These are phyloP conservation scores for Suhomyces panamericanus DNA, from an alignment of 1,139 yeast species.

Conservation along the genomic window DNA sequence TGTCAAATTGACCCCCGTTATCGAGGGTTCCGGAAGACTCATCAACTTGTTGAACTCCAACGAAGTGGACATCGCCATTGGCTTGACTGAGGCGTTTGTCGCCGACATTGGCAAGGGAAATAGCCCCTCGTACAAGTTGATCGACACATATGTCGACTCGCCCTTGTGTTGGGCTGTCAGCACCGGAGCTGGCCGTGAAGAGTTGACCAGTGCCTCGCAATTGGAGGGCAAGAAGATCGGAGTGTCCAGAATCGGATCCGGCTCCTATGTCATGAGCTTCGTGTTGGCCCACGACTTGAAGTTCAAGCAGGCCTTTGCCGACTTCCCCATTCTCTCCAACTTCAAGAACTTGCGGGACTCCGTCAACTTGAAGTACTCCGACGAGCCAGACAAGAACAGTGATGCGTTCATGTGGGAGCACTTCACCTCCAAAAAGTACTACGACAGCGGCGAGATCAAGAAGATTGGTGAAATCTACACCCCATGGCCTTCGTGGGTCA, in stretches of 20 bases:
- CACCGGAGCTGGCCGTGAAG: conserved; percentile 64
- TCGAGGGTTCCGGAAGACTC: conserved; percentile 87
- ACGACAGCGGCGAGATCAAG: conserved; percentile 76
- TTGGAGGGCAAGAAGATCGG: conserved; percentile 68
- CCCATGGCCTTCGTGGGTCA: conserved; percentile 97
- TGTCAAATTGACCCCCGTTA: conserved; percentile 69
- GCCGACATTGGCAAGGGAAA: conserved; percentile 78
- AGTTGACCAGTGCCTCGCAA: conserved; percentile 50
- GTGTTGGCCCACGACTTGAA: conserved; percentile 68
- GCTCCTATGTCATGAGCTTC: conserved; percentile 87
- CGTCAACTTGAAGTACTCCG: conserved; percentile 56
- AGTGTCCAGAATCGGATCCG: conserved; percentile 87
- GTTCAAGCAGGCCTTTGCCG: conserved; percentile 48
- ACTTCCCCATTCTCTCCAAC: conserved; percentile 60
- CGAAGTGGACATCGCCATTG: conserved; percentile 77
- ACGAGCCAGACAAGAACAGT: conserved; percentile 33
- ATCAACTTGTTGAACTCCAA: conserved; percentile 67
- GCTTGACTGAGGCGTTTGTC: conserved; percentile 87
- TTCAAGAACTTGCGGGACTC: conserved; percentile 77
- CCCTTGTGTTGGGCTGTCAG: conserved; percentile 91
- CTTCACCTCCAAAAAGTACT: conserved; percentile 83
- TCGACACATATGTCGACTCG: conserved; percentile 81
- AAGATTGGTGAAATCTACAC: conserved; percentile 85
- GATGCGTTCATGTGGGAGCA: conserved; percentile 98
- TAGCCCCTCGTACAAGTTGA: conserved; percentile 60